Percentiles rank a stretch among this genome's conserved stretches.
Evolutionary conservation across 163 green algal species (phyloP).

Genomic region (Scenedesmus sp.): DNA sequence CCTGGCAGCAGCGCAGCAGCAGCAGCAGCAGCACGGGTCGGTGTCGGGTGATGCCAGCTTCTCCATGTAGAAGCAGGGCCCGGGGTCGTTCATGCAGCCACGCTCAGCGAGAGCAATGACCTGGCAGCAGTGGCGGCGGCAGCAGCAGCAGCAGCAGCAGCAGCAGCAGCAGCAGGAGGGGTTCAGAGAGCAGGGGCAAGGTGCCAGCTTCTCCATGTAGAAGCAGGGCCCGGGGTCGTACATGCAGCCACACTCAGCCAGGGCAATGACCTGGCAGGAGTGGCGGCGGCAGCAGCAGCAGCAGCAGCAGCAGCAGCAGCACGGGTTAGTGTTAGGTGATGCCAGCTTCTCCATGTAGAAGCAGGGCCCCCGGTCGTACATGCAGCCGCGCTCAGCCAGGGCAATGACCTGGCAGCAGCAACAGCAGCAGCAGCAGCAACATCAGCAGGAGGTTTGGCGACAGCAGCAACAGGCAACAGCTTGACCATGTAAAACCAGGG

Average conservation of each 20-base stretch:
- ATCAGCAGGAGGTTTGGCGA: not conserved
- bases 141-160: not conserved
- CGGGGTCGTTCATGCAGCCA: conserved; percentile 85
- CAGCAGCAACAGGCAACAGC: too few species aligned
- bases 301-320: not conserved
- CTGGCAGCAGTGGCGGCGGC: conserved; percentile 40
- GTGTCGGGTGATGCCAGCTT: conserved; percentile 74
- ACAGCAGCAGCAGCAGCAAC: not conserved
- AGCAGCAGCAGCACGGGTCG: not conserved
- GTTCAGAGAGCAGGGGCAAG: not conserved
- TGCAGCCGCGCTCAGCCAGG: not conserved
- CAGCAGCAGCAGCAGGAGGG: not conserved
- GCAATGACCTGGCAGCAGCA: not conserved
- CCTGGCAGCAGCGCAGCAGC: conserved; percentile 49
- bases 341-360: not conserved
- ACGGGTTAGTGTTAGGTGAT: not conserved
- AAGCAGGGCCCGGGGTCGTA: not conserved
- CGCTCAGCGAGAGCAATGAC: conserved; percentile 87
- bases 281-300: not conserved
- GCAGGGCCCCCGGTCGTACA: not conserved
- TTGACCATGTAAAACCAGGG: not conserved
- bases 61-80: conserved; percentile 90
- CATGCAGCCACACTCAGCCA: not conserved
- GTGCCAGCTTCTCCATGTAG: not conserved
- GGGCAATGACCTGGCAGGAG: not conserved